These are phyloP conservation scores for Suillus weaverae DNA, from an alignment of 768 basidiomycete genomes.

Conservation along the genomic window DNA sequence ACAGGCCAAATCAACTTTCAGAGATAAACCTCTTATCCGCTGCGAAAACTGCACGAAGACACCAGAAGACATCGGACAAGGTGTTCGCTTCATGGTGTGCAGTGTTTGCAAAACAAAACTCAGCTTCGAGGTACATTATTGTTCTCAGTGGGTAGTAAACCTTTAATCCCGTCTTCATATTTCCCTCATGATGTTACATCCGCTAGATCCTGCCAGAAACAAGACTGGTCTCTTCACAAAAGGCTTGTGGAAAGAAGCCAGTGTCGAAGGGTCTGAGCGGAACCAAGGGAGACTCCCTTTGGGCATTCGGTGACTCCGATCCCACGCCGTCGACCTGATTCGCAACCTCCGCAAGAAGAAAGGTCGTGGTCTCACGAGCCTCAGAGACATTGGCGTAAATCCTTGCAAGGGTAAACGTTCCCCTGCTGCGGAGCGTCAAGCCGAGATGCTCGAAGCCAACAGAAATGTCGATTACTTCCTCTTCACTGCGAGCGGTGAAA, in stretches of 20 bases:
- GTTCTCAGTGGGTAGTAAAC: constrained; percentile 13
- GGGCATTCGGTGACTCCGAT: constrained; percentile 7
- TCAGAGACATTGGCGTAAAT: constrained; percentile 15
- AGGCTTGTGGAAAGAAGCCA: constrained; percentile 19
- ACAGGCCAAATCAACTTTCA: background rate
- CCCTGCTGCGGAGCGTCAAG: constrained; percentile 21
- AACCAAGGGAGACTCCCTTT: constrained; percentile 18
- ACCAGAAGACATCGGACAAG: constrained; percentile 16
- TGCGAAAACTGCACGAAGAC: constrained; percentile 21
- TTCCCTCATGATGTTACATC: background rate
- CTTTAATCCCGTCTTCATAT: background rate
- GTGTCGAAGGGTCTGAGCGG: constrained; percentile 20
- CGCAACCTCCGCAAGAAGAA: background rate
- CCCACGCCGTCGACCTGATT: constrained; percentile 9
- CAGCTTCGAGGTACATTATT: constrained; percentile 19
- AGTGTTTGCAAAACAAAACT: constrained; percentile 21
- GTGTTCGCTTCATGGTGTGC: constrained; percentile 23
- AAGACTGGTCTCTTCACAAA: constrained; percentile 20
- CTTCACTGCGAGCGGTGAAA: constrained; percentile 17
- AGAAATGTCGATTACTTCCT: constrained; percentile 21
- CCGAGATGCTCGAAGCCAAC: constrained; percentile 18
- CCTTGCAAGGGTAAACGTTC: constrained; percentile 12
- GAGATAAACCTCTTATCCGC: constrained; percentile 19
- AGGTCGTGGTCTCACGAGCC: background rate
- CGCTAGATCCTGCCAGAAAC: constrained; percentile 18